Evolutionary conservation across 345 rosid genomes (phyloP).

Genomic region (Rhizophora mangle): DNA sequence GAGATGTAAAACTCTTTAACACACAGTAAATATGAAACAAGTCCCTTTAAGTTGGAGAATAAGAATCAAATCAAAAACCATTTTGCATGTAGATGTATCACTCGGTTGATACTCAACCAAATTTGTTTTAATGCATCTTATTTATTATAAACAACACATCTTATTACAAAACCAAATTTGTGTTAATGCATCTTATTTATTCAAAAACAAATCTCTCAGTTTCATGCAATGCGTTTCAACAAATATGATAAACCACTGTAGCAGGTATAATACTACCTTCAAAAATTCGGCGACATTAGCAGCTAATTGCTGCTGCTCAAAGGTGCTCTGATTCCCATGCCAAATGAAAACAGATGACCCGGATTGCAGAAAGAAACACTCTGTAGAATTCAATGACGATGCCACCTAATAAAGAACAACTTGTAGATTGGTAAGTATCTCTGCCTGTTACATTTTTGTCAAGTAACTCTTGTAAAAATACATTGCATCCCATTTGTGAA

Average conservation of each 20-base stretch:
- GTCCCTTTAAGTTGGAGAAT: neutral
- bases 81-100: neutral
- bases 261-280: slow-evolving; percentile 47
- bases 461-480: too few relatives aligned
- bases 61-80: neutral
- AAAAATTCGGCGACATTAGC: slow-evolving; percentile 80
- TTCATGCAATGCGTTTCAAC: neutral
- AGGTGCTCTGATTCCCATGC: slow-evolving; percentile 94
- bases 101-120: neutral
- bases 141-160: neutral
- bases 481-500: too few relatives aligned
- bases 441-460: neutral
- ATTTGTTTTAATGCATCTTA: neutral
- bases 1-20: neutral
- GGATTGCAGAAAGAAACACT: slow-evolving; percentile 96
- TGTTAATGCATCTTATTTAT: neutral
- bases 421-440: neutral
- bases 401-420: slow-evolving; percentile 51
- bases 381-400: slow-evolving; percentile 70
- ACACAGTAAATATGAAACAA: neutral
- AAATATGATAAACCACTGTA: neutral
- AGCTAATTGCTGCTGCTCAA: slow-evolving; percentile 87
- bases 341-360: slow-evolving; percentile 82
- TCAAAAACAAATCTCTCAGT: neutral
- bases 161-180: neutral